Evolutionary conservation across 345 rosid species (phyloP).

Genomic region (Melaleuca alternifolia): DNA sequence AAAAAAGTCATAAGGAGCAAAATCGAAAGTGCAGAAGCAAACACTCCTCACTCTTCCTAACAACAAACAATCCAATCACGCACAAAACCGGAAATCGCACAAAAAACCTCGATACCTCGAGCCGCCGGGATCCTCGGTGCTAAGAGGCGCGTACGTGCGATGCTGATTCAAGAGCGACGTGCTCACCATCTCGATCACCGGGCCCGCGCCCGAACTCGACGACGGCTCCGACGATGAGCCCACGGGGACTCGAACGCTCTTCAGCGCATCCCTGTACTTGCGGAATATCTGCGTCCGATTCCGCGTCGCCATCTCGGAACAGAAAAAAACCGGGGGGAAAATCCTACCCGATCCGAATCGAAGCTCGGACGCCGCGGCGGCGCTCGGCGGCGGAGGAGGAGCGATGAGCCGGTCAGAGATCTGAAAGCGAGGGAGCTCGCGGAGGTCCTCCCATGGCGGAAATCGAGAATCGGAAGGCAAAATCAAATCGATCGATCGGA

Average conservation of each 20-base stretch:
- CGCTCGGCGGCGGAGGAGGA: neutral
- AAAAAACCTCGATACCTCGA: constrained; percentile 37
- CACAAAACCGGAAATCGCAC: neutral
- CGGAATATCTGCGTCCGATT: constrained; percentile 59
- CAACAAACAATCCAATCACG: neutral
- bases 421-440: neutral
- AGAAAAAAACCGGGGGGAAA: neutral
- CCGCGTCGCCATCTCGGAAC: constrained; percentile 62
- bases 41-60: neutral
- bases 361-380: neutral
- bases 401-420: neutral
- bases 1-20: neutral
- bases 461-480: neutral
- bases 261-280: constrained; percentile 81
- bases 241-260: constrained; percentile 69
- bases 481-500: neutral
- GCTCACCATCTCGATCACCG: constrained; percentile 87
- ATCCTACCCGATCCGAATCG: neutral
- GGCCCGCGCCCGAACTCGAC: constrained; percentile 40
- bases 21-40: neutral
- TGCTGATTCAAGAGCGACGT: constrained; percentile 60
- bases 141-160: constrained; percentile 69
- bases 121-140: constrained; percentile 83
- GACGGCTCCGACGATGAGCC: constrained; percentile 22
- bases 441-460: neutral